phyloP scores from a whole-genome alignment of 305 asterid genomes.

The Coffea humblotiana region DNA sequence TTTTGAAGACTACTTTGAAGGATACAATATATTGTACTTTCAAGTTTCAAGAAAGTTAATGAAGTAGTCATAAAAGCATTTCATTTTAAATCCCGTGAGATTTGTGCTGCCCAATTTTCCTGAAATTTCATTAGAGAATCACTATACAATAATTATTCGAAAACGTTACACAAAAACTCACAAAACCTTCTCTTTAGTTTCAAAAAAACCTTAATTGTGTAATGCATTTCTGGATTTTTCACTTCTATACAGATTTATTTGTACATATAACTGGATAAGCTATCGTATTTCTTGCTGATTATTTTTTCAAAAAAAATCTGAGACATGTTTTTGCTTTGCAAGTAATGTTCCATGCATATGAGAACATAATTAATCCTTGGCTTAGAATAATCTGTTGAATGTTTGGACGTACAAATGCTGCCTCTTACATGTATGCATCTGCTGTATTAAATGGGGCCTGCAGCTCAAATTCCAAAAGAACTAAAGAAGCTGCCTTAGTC shows the following conservation, averaged over 20 bases:
- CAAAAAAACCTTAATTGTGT: no score
- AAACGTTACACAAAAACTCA: no score
- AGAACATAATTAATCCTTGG: not conserved
- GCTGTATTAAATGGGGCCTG: not conserved
- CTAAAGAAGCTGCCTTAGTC: not conserved
- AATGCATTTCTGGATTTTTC: not conserved
- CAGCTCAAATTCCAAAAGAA: slow-evolving; percentile 14
- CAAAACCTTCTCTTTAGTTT: not conserved
- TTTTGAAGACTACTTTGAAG: not conserved
- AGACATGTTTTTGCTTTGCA: not conserved
- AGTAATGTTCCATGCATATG: not conserved
- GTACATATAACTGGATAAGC: not conserved
- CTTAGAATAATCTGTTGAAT: not conserved
- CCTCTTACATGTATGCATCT: slow-evolving; percentile 1
- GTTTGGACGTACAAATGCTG: slow-evolving; percentile 4
- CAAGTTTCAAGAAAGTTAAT: no score
- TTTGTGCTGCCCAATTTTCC: not conserved
- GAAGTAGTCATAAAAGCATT: not conserved
- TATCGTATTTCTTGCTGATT: not conserved
- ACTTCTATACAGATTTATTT: not conserved
- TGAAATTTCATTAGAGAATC: no score
- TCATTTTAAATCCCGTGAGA: no score
- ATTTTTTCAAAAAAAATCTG: not conserved
- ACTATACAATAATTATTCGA: not conserved
- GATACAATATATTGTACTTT: not conserved